Conservation (phyloP, 495 filamentous ascomycete species). For the Pyrenula massariospora region DNA sequence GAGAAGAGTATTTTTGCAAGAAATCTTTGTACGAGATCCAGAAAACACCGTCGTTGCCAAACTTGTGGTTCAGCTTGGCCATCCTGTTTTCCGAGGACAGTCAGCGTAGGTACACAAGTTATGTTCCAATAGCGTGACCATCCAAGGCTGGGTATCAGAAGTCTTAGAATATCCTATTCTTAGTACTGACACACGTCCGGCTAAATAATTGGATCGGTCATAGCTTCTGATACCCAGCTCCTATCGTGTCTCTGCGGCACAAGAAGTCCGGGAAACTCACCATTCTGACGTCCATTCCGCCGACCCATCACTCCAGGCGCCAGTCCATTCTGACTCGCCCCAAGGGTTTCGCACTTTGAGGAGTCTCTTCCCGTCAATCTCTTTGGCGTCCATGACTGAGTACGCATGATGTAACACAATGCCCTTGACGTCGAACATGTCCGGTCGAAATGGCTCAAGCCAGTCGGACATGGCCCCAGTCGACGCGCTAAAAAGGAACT, state of each 20-base stretch:
- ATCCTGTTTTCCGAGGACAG: too few relatives aligned
- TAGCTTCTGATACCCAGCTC: too few relatives aligned
- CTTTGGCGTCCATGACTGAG: conserved; percentile 71
- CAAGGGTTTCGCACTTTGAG: conserved; percentile 76
- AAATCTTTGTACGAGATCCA: conserved; percentile 74
- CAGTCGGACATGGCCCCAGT: conserved; percentile 52
- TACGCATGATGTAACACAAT: conserved; percentile 80
- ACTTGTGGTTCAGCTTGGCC: conserved; percentile 62
- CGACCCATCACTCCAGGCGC: conserved; percentile 78
- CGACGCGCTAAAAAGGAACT: conserved; percentile 79
- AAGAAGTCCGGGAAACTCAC: conserved; percentile 20
- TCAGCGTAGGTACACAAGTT: too few relatives aligned
- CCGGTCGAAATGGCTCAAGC: conserved; percentile 20
- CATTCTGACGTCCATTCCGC: conserved; percentile 88
- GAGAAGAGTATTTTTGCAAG: conserved; percentile 67
- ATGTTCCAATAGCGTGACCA: too few relatives aligned
- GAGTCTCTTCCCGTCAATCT: conserved; percentile 63
- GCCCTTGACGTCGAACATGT: conserved; percentile 39
- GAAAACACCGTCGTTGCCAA: conserved; percentile 81
- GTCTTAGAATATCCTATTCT: too few relatives aligned
- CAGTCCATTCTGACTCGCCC: conserved; percentile 75
- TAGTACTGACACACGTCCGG: too few relatives aligned
- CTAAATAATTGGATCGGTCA: too few relatives aligned
- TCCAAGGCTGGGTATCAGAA: too few relatives aligned
- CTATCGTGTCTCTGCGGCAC: too few relatives aligned